Percentiles rank a stretch among this genome's conserved stretches.
phyloP scores from a whole-genome alignment of 257 asterid genomes.

The Avicennia marina region DNA sequence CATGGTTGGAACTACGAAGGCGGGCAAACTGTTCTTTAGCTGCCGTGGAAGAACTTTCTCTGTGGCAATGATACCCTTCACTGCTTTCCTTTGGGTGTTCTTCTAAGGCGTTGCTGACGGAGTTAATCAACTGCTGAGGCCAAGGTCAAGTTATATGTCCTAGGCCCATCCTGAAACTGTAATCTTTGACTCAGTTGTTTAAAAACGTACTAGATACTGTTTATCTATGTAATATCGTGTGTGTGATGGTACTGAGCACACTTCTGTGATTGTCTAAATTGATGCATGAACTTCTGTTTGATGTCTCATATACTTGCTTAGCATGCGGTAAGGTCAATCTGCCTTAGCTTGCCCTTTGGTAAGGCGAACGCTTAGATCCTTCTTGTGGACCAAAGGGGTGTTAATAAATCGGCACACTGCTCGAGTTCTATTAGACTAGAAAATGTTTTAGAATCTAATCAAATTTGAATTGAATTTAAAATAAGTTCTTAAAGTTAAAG shows the following conservation, averaged over 20 bases:
- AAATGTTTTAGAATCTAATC: too few relatives aligned
- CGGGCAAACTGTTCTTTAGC: conserved; percentile 34
- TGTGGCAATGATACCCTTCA: background rate
- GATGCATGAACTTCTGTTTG: background rate
- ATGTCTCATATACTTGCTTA: background rate
- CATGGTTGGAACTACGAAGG: conserved; percentile 67
- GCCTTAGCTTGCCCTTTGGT: too few relatives aligned
- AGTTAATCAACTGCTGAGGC: background rate
- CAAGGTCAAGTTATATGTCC: background rate
- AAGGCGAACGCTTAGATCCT: too few relatives aligned
- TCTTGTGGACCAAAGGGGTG: too few relatives aligned
- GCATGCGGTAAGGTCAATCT: too few relatives aligned
- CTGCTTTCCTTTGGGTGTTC: conserved; percentile 5
- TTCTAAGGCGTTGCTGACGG: background rate
- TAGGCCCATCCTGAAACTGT: background rate
- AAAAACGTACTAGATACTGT: background rate
- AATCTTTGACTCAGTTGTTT: conserved; percentile 4
- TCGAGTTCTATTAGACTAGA: too few relatives aligned
- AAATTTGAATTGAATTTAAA: too few relatives aligned
- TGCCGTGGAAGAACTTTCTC: background rate
- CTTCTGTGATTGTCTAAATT: background rate
- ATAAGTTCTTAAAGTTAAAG: too few relatives aligned
- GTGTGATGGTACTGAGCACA: background rate
- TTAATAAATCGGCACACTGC: too few relatives aligned
- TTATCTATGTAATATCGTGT: background rate